These are phyloP conservation scores for Quercus engelmannii DNA, from an alignment of 306 rosid species.

Conservation along the genomic window DNA sequence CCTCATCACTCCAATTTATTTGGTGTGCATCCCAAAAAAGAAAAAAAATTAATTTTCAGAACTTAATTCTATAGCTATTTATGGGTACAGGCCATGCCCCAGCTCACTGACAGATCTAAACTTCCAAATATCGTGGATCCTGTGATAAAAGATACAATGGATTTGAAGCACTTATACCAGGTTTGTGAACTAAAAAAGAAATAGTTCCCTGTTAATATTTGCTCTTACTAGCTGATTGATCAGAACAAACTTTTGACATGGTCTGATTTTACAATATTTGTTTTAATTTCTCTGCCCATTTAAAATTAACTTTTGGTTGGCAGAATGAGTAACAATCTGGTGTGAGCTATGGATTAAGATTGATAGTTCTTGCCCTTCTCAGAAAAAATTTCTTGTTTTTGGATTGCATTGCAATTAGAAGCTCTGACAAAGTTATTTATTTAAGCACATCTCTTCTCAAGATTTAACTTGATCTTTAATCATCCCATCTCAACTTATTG, in stretches of 20 bases:
- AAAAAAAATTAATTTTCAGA: neutral
- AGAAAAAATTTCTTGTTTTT: no score
- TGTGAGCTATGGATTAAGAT: neutral
- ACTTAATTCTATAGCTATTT: constrained; percentile 7
- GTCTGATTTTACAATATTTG: neutral
- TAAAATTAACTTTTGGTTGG: neutral
- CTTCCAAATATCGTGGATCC: constrained; percentile 83
- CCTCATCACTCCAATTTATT: neutral
- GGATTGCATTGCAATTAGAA: no score
- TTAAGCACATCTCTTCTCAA: no score
- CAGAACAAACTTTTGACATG: neutral
- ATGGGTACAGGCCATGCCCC: constrained; percentile 91
- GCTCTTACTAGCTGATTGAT: neutral
- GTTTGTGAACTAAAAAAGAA: constrained; percentile 28
- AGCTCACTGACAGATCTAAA: constrained; percentile 86
- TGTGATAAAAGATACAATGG: constrained; percentile 72
- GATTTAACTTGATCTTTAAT: neutral
- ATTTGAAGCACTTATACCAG: constrained; percentile 86
- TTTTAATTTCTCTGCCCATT: neutral
- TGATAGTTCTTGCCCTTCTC: no score
- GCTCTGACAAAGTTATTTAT: no score
- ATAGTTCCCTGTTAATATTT: neutral
- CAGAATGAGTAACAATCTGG: neutral
- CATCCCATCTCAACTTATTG: neutral
- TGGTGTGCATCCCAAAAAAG: neutral